Conservation (phyloP, 1,284 basidiomycete genomes). For the Cutaneotrichosporon spelunceum region DNA sequence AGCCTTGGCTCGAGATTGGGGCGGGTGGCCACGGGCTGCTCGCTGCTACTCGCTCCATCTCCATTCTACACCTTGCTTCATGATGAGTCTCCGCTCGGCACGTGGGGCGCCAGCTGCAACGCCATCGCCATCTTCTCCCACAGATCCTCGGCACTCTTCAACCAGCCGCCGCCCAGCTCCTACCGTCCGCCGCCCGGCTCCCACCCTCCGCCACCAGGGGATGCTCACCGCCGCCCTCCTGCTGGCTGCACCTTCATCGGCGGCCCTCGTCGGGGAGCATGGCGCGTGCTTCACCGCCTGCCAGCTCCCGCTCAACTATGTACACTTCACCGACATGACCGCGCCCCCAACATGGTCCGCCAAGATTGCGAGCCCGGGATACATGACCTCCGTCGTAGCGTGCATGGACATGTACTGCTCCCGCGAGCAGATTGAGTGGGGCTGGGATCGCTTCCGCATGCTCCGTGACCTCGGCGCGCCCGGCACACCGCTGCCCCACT, state of each 20-base stretch:
- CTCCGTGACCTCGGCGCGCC: background rate
- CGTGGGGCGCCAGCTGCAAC: background rate
- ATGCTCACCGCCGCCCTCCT: background rate
- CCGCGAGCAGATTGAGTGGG: conserved; percentile 3
- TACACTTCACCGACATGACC: conserved; percentile 13
- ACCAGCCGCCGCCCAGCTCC: too few species aligned
- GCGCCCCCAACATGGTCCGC: conserved; percentile 5
- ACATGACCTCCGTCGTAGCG: conserved; percentile 21
- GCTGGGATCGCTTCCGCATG: conserved; percentile 10
- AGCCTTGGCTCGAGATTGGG: too few species aligned
- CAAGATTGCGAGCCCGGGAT: background rate
- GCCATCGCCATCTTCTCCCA: background rate
- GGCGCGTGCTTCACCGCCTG: conserved; percentile 15
- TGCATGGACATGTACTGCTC: conserved; percentile 27
- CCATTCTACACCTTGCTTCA: too few species aligned
- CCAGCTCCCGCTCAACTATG: conserved; percentile 13
- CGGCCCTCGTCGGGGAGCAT: conserved; percentile 1
- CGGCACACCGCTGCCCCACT: background rate
- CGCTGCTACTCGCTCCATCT: background rate
- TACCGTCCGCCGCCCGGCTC: background rate
- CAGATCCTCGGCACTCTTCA: too few species aligned
- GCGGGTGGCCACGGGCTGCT: too few species aligned
- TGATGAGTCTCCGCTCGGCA: background rate
- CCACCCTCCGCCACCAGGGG: background rate
- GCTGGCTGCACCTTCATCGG: background rate